phyloP scores from a whole-genome alignment of 1,284 basidiomycete species.

The Cutaneotrichosporon sp. region DNA sequence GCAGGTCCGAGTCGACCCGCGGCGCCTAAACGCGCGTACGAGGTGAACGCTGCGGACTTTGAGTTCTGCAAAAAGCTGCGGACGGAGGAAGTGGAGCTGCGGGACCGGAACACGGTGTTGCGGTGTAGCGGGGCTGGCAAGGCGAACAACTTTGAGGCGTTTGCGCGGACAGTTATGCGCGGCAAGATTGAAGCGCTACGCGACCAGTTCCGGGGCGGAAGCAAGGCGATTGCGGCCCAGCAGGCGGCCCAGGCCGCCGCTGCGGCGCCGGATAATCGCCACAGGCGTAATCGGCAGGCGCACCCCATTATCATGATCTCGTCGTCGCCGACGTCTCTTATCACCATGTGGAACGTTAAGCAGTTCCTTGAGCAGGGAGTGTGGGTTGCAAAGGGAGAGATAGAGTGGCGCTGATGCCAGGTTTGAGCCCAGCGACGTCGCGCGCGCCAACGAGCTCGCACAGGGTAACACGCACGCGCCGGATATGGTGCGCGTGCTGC shows the following conservation, averaged over 20 bases:
- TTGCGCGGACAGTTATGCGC: constrained; percentile 36
- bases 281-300: constrained; percentile 43
- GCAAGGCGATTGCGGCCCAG: no score
- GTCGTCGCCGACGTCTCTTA: constrained; percentile 85
- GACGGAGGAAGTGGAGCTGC: constrained; percentile 39
- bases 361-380: constrained; percentile 83
- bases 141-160: constrained; percentile 38
- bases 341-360: constrained; percentile 98
- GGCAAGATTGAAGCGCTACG: constrained; percentile 41
- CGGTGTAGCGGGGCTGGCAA: constrained; percentile 36
- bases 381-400: constrained; percentile 51
- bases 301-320: constrained; percentile 96
- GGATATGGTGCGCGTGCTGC: constrained; percentile 76
- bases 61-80: constrained; percentile 68
- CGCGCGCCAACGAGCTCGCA: constrained; percentile 50
- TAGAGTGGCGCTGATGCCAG: constrained; percentile 44
- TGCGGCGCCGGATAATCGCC: constrained; percentile 18
- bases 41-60: constrained; percentile 67
- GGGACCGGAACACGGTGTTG: constrained; percentile 41
- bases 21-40: constrained; percentile 64
- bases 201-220: neutral
- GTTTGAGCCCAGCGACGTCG: constrained; percentile 72
- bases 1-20: constrained; percentile 53
- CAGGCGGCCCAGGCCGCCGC: no score
- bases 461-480: constrained; percentile 72